These are phyloP conservation scores for Cercospora berteroae DNA, from an alignment of 2,329 filamentous ascomycete species.

Conservation along the genomic window DNA sequence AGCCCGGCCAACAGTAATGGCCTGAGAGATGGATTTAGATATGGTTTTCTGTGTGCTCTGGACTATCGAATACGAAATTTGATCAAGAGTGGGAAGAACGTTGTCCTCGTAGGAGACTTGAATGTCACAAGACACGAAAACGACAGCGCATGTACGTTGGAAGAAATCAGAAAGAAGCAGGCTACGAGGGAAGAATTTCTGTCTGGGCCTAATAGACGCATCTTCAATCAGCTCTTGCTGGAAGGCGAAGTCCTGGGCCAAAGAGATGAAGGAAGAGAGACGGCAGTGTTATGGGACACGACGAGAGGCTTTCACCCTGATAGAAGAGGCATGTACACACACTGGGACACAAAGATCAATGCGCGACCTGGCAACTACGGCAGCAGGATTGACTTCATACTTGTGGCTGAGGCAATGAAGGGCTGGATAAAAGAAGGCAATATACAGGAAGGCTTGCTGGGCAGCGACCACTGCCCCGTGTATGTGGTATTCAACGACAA, in stretches of 20 bases:
- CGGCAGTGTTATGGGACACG: slow-evolving; percentile 76
- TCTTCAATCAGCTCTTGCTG: slow-evolving; percentile 83
- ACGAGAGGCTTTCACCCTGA: slow-evolving; percentile 76
- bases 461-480: slow-evolving; percentile 95
- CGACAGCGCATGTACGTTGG: slow-evolving; percentile 73
- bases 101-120: slow-evolving; percentile 82
- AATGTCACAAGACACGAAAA: slow-evolving; percentile 71
- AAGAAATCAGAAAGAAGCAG: slow-evolving; percentile 68
- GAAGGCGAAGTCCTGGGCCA: slow-evolving; percentile 66
- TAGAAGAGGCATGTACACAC: slow-evolving; percentile 91
- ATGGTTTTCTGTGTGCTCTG: slow-evolving; percentile 74
- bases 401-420: slow-evolving; percentile 76
- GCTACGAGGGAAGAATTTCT: slow-evolving; percentile 70
- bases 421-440: slow-evolving; percentile 76
- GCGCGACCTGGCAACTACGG: slow-evolving; percentile 94
- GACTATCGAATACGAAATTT: slow-evolving; percentile 85
- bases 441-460: slow-evolving; percentile 90
- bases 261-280: slow-evolving; percentile 67
- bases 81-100: slow-evolving; percentile 72
- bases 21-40: slow-evolving; percentile 75
- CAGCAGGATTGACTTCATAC: slow-evolving; percentile 87
- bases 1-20: slow-evolving; percentile 87
- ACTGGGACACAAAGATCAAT: slow-evolving; percentile 94
- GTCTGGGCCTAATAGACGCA: slow-evolving; percentile 65
- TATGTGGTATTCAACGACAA: slow-evolving; percentile 70